Conservation (phyloP, 108 stramenopile genomes). For the Cyclotella choctawhatcheeana region DNA sequence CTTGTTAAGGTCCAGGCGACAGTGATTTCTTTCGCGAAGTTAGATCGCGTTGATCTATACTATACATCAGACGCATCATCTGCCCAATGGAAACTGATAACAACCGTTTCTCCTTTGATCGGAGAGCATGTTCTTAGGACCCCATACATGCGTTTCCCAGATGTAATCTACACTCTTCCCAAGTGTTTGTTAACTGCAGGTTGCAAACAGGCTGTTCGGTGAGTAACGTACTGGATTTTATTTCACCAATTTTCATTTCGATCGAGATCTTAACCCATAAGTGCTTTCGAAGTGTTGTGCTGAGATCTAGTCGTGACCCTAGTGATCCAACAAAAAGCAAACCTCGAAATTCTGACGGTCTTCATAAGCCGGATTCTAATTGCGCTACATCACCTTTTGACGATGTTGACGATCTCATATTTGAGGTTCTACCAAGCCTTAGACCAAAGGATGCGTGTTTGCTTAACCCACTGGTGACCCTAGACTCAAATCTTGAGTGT, state of each 20-base stretch:
- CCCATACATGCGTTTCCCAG: constrained; percentile 1
- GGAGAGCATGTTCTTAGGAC: constrained; percentile 4
- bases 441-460: constrained; percentile 29
- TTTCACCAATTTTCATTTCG: neutral
- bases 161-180: constrained; percentile 20
- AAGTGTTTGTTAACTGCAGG: constrained; percentile 6
- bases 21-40: neutral
- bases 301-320: constrained; percentile 14
- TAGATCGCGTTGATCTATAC: constrained; percentile 38
- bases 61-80: constrained; percentile 13
- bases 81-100: constrained; percentile 29
- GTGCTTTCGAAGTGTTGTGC: constrained; percentile 13
- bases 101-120: constrained; percentile 14
- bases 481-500: constrained; percentile 37
- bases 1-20: constrained; percentile 24
- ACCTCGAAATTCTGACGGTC: constrained; percentile 14
- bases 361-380: constrained; percentile 17
- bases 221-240: neutral
- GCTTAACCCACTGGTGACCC: constrained; percentile 26
- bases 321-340: neutral
- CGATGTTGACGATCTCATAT: constrained; percentile 31
- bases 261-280: neutral
- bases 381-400: constrained; percentile 21
- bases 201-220: constrained; percentile 29
- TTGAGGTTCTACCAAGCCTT: constrained; percentile 25